Base-by-base conservation (phyloP, 331 rosid genomes). In the Quercus phellos region DNA sequence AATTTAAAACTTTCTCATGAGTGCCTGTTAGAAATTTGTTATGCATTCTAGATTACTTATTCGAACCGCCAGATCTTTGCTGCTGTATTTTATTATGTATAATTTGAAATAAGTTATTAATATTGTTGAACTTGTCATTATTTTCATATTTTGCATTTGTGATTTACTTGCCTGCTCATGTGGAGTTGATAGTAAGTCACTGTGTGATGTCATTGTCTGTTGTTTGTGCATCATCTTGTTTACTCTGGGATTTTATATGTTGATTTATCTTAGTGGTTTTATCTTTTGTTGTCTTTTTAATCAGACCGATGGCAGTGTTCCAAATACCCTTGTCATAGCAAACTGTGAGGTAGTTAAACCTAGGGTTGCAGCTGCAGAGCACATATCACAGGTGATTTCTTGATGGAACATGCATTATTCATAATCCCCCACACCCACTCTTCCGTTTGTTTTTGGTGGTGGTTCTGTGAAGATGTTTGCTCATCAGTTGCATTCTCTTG, bases 281-380 rank as follows among this genome's bases (percentile, higher is more conserved):
- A 4, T 32, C 22, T 64, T 2, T 34, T n/a, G 8, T 66, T 42
- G 26, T 18, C 70, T 66, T 32, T 17, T 32, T 32, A 66, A 21
- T 19, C 77, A 95, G 99, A 95, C 99, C 54, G 99, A 95, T 83
- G 99, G 99, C 1, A 95, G 97, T 26, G 99, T 95, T 77, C 99
- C 99, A 38, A 95, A 95, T 82, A 95, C 99, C 7, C 88, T 95
- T 84, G 99, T 95, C 70, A 95, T 95, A 69, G 99, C 99, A 4
- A 93, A 95, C 74, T 95, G 99, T 70, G 99, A 95, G 85, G 96
- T 95, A 75, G 99, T 95, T 72, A 95, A 91, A 76, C 90, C 93
- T 10, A 93, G 99, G 86, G 99, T 95, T 84, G 99, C 99, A 10
- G 99, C 98, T 42, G 99, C 98, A 0, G 98, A 95, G 83, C 98